Base-by-base conservation (phyloP, 179 eudicot species). In the Silene noctiflora region DNA sequence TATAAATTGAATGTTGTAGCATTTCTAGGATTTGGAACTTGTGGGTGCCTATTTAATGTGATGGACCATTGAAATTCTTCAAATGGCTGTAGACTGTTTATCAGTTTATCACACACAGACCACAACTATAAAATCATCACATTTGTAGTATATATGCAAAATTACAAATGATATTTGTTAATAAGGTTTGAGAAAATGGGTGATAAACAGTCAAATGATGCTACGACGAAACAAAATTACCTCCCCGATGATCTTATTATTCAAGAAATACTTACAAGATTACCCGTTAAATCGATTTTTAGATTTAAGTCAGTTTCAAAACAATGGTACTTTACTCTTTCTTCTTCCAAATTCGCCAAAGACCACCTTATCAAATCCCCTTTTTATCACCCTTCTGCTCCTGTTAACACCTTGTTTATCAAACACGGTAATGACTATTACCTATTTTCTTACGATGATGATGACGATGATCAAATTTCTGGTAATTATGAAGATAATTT, bases 241-340 rank as follows among this genome's bases (percentile, higher is more conserved):
- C 59, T 13, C 20, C 7, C 44, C 24, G 20, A 70, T 53, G 59
- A 53, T 53, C 59, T 53, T 4, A 53, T 53, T 13, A 53, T 3
- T 53, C n/a, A 53, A 53, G 59, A 53, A 53, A 70, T 77, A 19
- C 69, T 77, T 0, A 44, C 29, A 6, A 71, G 63, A 29, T 4
- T 77, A 3, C 75, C 75, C 60, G 13, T 71, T 20, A 77, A 77
- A 70, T 44, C 75, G 10, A 6, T 70, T 22, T 0, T 46, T 11
- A 13, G 63, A n/a, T 77, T 77, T 19, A 60, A 71, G 19, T 78
- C 55, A 0, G 76, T 78, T 35, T 78, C 80, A 1, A 77, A 77
- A 63, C 64, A n/a, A 29, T 77, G 80, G 80, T 29, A 71, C 24
- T 71, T 71, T 2, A 35, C 75, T 48, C 16, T 77, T 14, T 62